phyloP scores from a whole-genome alignment of 2,329 filamentous ascomycete genomes.

The Lecanoromycetidae sp. region DNA sequence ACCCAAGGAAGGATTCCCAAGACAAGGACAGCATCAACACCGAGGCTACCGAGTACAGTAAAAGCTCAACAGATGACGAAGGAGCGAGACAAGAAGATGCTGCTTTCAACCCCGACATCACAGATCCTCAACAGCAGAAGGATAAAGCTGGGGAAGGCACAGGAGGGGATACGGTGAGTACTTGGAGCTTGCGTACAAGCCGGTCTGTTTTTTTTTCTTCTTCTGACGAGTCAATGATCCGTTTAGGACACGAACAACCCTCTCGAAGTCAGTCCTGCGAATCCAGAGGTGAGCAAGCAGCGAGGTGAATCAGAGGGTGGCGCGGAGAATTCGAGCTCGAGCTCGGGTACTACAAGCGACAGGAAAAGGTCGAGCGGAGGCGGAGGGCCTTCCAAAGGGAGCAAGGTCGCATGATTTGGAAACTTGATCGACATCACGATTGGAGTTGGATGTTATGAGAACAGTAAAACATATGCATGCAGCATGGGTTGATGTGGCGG shows the following conservation, averaged over 20 bases:
- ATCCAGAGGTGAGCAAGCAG: slow-evolving; percentile 44
- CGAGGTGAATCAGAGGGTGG: slow-evolving; percentile 34
- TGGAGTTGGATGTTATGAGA: too few relatives aligned
- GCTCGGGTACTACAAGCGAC: slow-evolving; percentile 21
- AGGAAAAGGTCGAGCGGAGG: slow-evolving; percentile 30
- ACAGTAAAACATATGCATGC: not conserved
- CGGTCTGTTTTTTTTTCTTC: too few relatives aligned
- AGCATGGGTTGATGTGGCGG: not conserved
- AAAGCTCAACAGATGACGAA: slow-evolving; percentile 52
- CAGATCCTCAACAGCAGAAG: slow-evolving; percentile 49
- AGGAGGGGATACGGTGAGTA: slow-evolving; percentile 13
- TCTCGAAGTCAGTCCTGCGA: slow-evolving; percentile 49
- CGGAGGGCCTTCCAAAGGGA: slow-evolving; percentile 28
- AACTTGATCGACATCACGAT: too few relatives aligned
- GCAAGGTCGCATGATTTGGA: slow-evolving; percentile 19
- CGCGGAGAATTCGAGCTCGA: slow-evolving; percentile 24
- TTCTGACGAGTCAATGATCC: too few relatives aligned
- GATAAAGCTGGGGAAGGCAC: slow-evolving; percentile 30
- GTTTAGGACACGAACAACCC: slow-evolving; percentile 34
- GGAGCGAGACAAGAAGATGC: slow-evolving; percentile 45
- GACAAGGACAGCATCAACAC: slow-evolving; percentile 42
- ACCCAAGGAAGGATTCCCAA: slow-evolving; percentile 17
- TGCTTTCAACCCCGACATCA: slow-evolving; percentile 58
- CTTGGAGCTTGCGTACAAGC: too few relatives aligned
- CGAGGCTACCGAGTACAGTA: slow-evolving; percentile 53